phyloP scores from a whole-genome alignment of 805 yeast genomes.

The Candida caryicola region DNA sequence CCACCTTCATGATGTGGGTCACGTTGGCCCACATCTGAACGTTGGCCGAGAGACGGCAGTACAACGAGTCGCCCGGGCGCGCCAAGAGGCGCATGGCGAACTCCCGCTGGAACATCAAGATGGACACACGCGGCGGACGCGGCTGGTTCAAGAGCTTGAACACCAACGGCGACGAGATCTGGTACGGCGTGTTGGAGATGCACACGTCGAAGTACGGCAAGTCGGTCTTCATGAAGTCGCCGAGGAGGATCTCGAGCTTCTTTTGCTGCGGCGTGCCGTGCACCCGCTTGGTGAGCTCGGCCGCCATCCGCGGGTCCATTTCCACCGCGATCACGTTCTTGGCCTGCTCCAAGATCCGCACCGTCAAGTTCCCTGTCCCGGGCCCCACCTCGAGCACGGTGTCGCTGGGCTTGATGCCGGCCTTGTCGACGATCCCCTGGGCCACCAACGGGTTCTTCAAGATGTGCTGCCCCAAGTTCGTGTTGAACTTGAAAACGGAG shows the following conservation, averaged over 20 bases:
- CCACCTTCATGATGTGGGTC: constrained; percentile 97
- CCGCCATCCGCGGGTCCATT: constrained; percentile 99
- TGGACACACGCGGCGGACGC: constrained; percentile 89
- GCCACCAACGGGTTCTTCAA: constrained; percentile 95
- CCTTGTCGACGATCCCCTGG: constrained; percentile 97
- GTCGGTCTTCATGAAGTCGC: constrained; percentile 95
- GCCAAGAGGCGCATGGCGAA: constrained; percentile 92
- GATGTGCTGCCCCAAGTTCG: constrained; percentile 95
- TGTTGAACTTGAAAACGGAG: constrained; percentile 93
- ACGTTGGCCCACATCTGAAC: constrained; percentile 99
- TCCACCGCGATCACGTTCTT: constrained; percentile 93
- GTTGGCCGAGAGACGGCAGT: constrained; percentile 91
- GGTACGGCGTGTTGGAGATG: constrained; percentile 96
- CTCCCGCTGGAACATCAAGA: constrained; percentile 96
- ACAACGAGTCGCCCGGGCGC: constrained; percentile 91
- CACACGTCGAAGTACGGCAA: constrained; percentile 94
- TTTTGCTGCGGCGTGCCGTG: constrained; percentile 94
- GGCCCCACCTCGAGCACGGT: constrained; percentile 96
- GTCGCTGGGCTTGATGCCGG: constrained; percentile 88
- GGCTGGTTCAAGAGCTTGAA: constrained; percentile 90
- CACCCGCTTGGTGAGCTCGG: constrained; percentile 94
- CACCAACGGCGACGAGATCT: constrained; percentile 93
- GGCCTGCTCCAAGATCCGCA: constrained; percentile 87
- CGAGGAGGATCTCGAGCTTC: constrained; percentile 85
- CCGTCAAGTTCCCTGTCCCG: constrained; percentile 97